Evolutionary conservation across 805 yeast genomes (phyloP).

Genomic region (Nakazawaea molendinolei): DNA sequence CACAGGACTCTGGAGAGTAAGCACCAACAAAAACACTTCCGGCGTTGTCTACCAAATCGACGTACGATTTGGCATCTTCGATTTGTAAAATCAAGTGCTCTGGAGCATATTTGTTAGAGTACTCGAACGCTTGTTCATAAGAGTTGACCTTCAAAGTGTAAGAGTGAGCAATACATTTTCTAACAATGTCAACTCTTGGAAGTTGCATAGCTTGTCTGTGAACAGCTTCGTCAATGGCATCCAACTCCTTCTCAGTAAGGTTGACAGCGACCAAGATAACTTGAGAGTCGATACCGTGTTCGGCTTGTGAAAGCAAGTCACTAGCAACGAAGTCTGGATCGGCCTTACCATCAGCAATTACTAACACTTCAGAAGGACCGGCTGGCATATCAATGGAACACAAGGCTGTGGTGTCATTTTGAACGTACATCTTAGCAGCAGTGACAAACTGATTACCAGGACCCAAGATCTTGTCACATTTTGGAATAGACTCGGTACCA

Average conservation of each 20-base stretch:
- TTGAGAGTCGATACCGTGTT: constrained; percentile 98
- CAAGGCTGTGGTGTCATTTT: constrained; percentile 89
- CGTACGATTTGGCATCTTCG: constrained; percentile 67
- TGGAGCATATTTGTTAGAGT: constrained; percentile 92
- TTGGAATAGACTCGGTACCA: constrained; percentile 88
- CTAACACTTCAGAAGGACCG: constrained; percentile 97
- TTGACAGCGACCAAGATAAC: constrained; percentile 84
- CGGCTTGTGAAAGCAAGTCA: constrained; percentile 95
- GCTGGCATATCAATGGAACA: constrained; percentile 99
- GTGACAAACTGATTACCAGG: constrained; percentile 99
- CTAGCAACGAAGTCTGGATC: constrained; percentile 97
- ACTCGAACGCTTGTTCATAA: constrained; percentile 74
- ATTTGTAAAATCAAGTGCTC: constrained; percentile 95
- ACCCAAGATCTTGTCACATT: constrained; percentile 94
- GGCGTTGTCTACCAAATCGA: constrained; percentile 77
- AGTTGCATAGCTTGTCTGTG: constrained; percentile 74
- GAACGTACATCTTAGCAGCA: constrained; percentile 97
- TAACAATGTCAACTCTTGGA: constrained; percentile 90
- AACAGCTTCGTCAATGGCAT: constrained; percentile 74
- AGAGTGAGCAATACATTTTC: constrained; percentile 89
- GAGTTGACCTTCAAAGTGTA: constrained; percentile 64
- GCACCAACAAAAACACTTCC: constrained; percentile 97
- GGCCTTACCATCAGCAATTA: constrained; percentile 81
- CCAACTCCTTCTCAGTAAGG: constrained; percentile 52
- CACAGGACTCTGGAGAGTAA: constrained; percentile 95